Conservation (phyloP, 176 grass and related monocot genomes). For the Miscanthus lutarioriparius region DNA sequence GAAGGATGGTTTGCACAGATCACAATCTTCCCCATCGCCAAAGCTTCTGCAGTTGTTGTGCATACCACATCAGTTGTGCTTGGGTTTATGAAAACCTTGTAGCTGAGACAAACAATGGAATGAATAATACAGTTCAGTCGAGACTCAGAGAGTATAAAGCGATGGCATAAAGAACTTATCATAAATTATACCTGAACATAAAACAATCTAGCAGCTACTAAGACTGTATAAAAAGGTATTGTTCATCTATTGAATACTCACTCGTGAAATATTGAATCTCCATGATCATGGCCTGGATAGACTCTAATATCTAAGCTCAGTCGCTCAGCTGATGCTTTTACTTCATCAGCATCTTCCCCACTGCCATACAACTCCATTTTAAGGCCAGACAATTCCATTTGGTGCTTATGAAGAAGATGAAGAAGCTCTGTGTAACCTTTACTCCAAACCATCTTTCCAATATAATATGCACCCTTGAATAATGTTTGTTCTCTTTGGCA, state of each 20-base stretch:
- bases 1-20: slow-evolving; percentile 89
- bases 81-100: slow-evolving; percentile 99
- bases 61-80: slow-evolving; percentile 98
- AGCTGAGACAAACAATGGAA: slow-evolving; percentile 51
- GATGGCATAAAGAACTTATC: slow-evolving; percentile 17
- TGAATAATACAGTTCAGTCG: not conserved
- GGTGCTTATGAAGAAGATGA: slow-evolving; percentile 62
- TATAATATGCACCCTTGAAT: slow-evolving; percentile 91
- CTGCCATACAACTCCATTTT: slow-evolving; percentile 94
- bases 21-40: slow-evolving; percentile 96
- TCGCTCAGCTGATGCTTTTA: slow-evolving; percentile 66
- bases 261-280: slow-evolving; percentile 89
- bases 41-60: slow-evolving; percentile 91
- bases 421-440: slow-evolving; percentile 94
- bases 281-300: slow-evolving; percentile 84
- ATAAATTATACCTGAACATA: not conserved
- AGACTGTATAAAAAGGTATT: not conserved
- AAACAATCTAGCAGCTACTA: slow-evolving; percentile 13
- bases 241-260: slow-evolving; percentile 39
- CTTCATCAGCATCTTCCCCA: slow-evolving; percentile 80
- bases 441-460: slow-evolving; percentile 99
- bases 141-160: not conserved
- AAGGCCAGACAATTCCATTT: slow-evolving; percentile 65
- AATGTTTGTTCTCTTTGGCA: slow-evolving; percentile 56
- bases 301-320: slow-evolving; percentile 67